phyloP scores from a whole-genome alignment of 2,329 filamentous ascomycete genomes.

The Neoarthrinium moseri region DNA sequence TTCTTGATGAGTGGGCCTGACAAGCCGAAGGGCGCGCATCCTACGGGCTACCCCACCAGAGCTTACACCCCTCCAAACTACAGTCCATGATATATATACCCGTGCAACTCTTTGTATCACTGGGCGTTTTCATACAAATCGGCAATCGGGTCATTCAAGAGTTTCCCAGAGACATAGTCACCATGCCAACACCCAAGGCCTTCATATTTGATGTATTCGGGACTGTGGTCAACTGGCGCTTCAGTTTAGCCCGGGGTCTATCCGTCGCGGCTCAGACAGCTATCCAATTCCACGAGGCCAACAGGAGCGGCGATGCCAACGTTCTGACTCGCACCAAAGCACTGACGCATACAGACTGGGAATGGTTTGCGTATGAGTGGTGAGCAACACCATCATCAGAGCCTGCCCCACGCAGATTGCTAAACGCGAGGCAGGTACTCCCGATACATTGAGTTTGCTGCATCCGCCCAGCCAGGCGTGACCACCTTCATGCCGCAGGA shows the following conservation, averaged over 20 bases:
- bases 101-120: too few relatives aligned
- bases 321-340: slow-evolving; percentile 39
- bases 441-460: slow-evolving; percentile 51
- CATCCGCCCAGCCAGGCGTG: slow-evolving; percentile 30
- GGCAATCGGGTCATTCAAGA: too few relatives aligned
- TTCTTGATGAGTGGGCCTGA: too few relatives aligned
- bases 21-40: too few relatives aligned
- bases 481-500: slow-evolving; percentile 53
- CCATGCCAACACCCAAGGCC: slow-evolving; percentile 32
- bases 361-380: slow-evolving; percentile 57
- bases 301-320: slow-evolving; percentile 39
- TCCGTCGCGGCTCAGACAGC: slow-evolving; percentile 34
- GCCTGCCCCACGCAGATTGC: background rate
- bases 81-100: too few relatives aligned
- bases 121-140: too few relatives aligned
- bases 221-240: slow-evolving; percentile 64
- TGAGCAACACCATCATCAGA: slow-evolving; percentile 28
- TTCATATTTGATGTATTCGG: slow-evolving; percentile 61
- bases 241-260: slow-evolving; percentile 50
- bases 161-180: too few relatives aligned
- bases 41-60: too few relatives aligned
- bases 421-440: slow-evolving; percentile 16
- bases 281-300: slow-evolving; percentile 37
- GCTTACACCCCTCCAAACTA: too few relatives aligned
- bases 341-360: slow-evolving; percentile 51